Percentiles rank a stretch among this genome's conserved stretches.
Evolutionary conservation across 2,329 filamentous ascomycete genomes (phyloP).

Genomic region (Fusarium annulatum): DNA sequence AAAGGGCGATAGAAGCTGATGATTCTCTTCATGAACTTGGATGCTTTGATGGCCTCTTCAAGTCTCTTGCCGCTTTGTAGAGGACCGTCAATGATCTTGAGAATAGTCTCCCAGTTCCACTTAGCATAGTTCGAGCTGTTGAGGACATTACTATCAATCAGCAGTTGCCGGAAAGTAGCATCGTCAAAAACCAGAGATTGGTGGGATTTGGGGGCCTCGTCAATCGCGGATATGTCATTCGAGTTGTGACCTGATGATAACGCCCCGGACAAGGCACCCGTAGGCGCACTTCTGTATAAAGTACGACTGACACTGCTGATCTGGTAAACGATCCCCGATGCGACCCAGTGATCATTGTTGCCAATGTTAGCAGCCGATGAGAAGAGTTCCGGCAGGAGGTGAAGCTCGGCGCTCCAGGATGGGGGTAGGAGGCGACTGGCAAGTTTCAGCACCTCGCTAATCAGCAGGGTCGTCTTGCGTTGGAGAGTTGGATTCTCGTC

Average conservation of each 20-base stretch:
- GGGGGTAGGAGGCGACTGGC: conserved; percentile 86
- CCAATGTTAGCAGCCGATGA: conserved; percentile 78
- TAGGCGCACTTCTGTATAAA: conserved; percentile 79
- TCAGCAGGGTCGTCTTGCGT: conserved; percentile 88
- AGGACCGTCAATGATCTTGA: conserved; percentile 91
- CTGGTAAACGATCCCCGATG: conserved; percentile 93
- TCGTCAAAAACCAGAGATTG: conserved; percentile 65
- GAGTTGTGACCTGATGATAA: conserved; percentile 58
- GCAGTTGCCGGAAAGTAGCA: conserved; percentile 70
- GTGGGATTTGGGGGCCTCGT: conserved; percentile 66
- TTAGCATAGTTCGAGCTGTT: conserved; percentile 91
- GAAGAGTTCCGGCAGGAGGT: conserved; percentile 89
- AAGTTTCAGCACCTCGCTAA: conserved; percentile 91
- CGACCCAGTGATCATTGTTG: conserved; percentile 78
- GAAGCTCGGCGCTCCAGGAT: conserved; percentile 83
- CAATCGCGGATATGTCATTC: conserved; percentile 61
- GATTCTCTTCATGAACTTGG: conserved; percentile 94
- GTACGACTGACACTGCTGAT: conserved; percentile 98
- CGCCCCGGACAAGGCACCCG: conserved; percentile 52
- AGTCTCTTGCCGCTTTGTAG: conserved; percentile 90
- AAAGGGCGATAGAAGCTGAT: conserved; percentile 97
- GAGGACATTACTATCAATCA: conserved; percentile 85
- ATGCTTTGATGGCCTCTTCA: conserved; percentile 92
- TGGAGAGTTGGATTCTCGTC: conserved; percentile 77
- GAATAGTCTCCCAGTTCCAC: conserved; percentile 97